A percentile compares a stretch with the other conserved stretches of the same genome.
phyloP scores from a whole-genome alignment of 257 asterid genomes.

The Solanum tacnaense region DNA sequence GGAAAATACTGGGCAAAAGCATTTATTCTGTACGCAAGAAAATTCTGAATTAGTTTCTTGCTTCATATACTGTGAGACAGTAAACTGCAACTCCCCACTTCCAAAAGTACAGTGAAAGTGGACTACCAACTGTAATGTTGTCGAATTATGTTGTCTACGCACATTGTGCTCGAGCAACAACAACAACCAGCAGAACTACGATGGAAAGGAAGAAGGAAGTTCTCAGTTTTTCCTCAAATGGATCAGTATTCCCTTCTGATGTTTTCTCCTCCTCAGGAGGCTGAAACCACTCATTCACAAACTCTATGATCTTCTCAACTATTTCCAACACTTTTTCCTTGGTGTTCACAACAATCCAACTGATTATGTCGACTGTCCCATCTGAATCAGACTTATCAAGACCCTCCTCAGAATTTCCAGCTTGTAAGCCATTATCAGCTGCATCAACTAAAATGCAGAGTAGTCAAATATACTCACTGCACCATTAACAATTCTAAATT shows the following conservation, averaged over 20 bases:
- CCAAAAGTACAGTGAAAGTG: background rate
- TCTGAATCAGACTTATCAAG: constrained; percentile 12
- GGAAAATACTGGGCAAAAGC: background rate
- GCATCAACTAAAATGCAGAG: background rate
- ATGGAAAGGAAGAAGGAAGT: constrained; percentile 51
- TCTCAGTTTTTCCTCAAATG: constrained; percentile 32
- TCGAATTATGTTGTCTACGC: constrained; percentile 36
- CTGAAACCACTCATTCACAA: constrained; percentile 27
- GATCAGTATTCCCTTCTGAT: background rate
- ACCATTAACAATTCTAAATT: background rate
- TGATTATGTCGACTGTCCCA: constrained; percentile 14
- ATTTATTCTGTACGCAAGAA: background rate
- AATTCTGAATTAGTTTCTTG: background rate
- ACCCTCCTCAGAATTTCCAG: constrained; percentile 8
- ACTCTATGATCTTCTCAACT: constrained; percentile 22
- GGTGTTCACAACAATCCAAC: constrained; percentile 26
- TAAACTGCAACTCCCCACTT: background rate
- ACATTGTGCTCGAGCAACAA: constrained; percentile 35
- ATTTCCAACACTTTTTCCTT: constrained; percentile 38
- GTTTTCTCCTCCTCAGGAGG: constrained; percentile 9
- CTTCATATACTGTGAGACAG: background rate
- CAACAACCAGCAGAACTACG: constrained; percentile 44
- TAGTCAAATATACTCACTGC: background rate
- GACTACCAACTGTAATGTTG: constrained; percentile 15
- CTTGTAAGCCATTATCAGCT: constrained; percentile 13